Evolutionary conservation across 2,329 filamentous ascomycete species (phyloP), one percentile per base, ranked within the genome.

Genomic region (Cytospora piceicola): DNA sequence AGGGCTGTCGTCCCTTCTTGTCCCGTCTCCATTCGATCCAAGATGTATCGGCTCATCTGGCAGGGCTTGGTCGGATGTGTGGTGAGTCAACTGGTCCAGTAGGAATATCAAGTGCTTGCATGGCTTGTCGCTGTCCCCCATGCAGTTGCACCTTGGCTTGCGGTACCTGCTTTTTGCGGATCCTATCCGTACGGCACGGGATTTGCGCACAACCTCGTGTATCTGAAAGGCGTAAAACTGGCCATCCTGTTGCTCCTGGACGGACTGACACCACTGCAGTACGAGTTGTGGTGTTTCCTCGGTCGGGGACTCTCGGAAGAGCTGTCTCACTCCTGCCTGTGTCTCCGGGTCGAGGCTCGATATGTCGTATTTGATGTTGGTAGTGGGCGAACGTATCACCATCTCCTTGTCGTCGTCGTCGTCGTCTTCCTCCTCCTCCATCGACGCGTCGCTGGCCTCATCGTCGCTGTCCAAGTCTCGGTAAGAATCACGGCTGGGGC

Each of bases 81-180:
- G 80, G 61, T 79, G 80, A 24, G 81, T 77, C 34, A 87, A 77
- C 70, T 80, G 80, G 72, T 87, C 84, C 57, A 85, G 78, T 17
- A 87, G 76, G 83, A 83, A 86, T 32, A 87, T 72, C 34, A 84
- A 73, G 67, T 87, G 85, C 14, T 79, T 77, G 71, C 84, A 86
- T 0, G 81, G 81, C 42, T 71, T 69, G 55, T 70, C 68, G n/a
- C 67, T 65, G 66, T 69, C 62, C 66, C 68, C 65, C 72, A 69
- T 71, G 67, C 84, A 86, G 32, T 80, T 82, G 74, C 84, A 87
- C 22, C 73, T 77, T 5, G 84, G 78, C 0, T 71, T 71, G 2
- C 80, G 75, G 57, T 76, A 78, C 39, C 72, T 77, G 67, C 79
- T 79, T 34, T 73, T 73, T 0, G 77, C 72, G 2, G 77, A 75